phyloP scores from a whole-genome alignment of 1,139 yeast genomes.

The Candida anutae region DNA sequence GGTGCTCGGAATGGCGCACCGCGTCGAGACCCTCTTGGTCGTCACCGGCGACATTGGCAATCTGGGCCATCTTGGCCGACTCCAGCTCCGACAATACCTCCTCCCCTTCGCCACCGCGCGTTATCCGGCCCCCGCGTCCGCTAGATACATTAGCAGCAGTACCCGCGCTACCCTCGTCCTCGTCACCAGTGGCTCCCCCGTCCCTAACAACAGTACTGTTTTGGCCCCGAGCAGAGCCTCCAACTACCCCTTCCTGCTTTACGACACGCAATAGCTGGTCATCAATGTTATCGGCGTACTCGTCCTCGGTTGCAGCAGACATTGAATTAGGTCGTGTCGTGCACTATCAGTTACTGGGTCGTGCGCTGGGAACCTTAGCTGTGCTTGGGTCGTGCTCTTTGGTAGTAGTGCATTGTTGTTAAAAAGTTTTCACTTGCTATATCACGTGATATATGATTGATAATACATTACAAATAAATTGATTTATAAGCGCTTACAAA shows the following conservation, averaged over 20 bases:
- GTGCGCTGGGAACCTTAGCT: slow-evolving; percentile 11
- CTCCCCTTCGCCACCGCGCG: too few species aligned
- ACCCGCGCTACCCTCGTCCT: slow-evolving; percentile 19
- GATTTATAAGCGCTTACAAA: too few species aligned
- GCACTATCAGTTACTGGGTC: slow-evolving; percentile 7
- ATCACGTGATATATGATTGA: too few species aligned
- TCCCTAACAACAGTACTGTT: background rate
- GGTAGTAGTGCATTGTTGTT: slow-evolving; percentile 20
- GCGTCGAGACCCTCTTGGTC: background rate
- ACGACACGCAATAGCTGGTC: slow-evolving; percentile 37
- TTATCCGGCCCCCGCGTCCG: too few species aligned
- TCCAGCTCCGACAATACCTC: slow-evolving; percentile 4
- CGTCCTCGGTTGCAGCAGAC: slow-evolving; percentile 24
- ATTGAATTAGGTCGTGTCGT: slow-evolving; percentile 5
- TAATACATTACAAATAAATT: too few species aligned
- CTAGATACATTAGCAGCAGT: too few species aligned
- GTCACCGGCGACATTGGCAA: slow-evolving; percentile 20
- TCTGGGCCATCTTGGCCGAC: slow-evolving; percentile 22
- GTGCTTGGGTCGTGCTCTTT: slow-evolving; percentile 9
- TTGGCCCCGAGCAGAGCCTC: background rate
- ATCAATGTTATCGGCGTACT: slow-evolving; percentile 37
- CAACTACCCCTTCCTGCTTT: slow-evolving; percentile 21
- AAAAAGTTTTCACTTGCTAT: slow-evolving; percentile 2
- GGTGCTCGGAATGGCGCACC: slow-evolving; percentile 1
- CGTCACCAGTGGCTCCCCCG: too few species aligned